Base-by-base conservation (phyloP, 192 early-diverging fungal genomes). In the Chytriomyces confervae region DNA sequence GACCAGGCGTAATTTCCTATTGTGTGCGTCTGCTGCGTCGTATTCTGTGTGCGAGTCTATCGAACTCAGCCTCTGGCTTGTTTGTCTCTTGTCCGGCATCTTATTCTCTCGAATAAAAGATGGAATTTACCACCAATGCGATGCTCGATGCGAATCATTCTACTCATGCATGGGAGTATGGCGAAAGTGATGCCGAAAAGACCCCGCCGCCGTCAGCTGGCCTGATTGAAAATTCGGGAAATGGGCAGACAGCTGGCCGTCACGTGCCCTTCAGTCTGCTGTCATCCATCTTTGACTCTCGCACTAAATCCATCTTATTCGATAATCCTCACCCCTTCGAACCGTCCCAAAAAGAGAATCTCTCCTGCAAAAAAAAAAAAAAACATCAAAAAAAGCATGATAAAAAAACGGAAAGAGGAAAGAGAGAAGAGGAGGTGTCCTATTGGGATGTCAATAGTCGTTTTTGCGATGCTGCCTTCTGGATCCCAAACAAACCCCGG, bases 191-290 rank as follows among this genome's bases (percentile, higher is more conserved):
- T 36, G 36, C 0, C 24, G 24, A 27, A 27, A 27, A 27, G 24
- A 27, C 24, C 0, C 24, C 36, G 36, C 36, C 36, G 36, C 36
- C 36, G 36, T 36, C 36, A 36, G 36, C 36, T 0, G 36, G 36
- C 36, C 36, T 36, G 4, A 36, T 36, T 36, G 36, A 36, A 36
- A 36, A 36, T 36, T 36, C 36, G 36, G 36, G 36, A 36, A 36
- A 36, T 36, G 36, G 36, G 36, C 36, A 36, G 36, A 36, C 36
- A 36, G 36, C 4, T 36, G 36, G 36, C 36, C 36, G 36, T 36
- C 36, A 36, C 36, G 36, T 36, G 24, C 24, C 36, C 36, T 36
- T 36, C 36, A 36, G 90, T 89, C 50, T 96, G 97, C 80, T 85
- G 87, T 47, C 16, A 53, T 5, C 49, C 53, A n/a, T 57, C 53